Percentiles rank a stretch among this genome's conserved stretches.
Evolutionary conservation across 2,329 filamentous ascomycete genomes (phyloP).

Genomic region (Cytospora mali): DNA sequence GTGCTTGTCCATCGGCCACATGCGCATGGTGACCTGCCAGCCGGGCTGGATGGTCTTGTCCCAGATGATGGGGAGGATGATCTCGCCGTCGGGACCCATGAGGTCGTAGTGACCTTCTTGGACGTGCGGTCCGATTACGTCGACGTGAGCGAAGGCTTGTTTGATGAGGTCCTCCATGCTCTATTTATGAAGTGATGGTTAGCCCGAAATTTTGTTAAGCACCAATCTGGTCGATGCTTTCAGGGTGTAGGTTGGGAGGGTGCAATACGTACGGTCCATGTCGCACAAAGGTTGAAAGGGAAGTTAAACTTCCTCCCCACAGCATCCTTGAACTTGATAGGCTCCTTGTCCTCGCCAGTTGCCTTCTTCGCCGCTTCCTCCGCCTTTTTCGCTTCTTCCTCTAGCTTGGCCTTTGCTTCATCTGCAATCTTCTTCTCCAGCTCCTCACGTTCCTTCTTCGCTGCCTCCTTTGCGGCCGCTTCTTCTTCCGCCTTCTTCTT

Average conservation of each 20-base stretch:
- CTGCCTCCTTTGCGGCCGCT: constrained; percentile 35
- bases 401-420: constrained; percentile 42
- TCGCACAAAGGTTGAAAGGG: constrained; percentile 81
- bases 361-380: constrained; percentile 53
- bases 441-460: constrained; percentile 45
- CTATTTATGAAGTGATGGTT: constrained; percentile 43
- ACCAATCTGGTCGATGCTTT: background rate
- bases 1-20: constrained; percentile 59
- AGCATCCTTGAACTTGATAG: constrained; percentile 89
- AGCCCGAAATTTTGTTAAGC: background rate
- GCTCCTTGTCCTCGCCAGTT: constrained; percentile 66
- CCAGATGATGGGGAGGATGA: constrained; percentile 81
- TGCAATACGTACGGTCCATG: constrained; percentile 70
- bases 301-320: constrained; percentile 92
- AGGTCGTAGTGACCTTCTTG: constrained; percentile 80
- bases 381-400: constrained; percentile 40
- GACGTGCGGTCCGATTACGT: constrained; percentile 74
- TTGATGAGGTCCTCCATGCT: constrained; percentile 87
- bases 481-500: constrained; percentile 47
- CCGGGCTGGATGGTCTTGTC: constrained; percentile 80
- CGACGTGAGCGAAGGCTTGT: constrained; percentile 80
- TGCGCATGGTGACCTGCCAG: constrained; percentile 63
- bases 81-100: constrained; percentile 76
- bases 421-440: constrained; percentile 42
- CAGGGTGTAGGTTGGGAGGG: background rate